A percentile compares a stretch with the other conserved stretches of the same genome.
Conservation (phyloP, 208 protist genomes). For the Wallacemonas rigidus region DNA sequence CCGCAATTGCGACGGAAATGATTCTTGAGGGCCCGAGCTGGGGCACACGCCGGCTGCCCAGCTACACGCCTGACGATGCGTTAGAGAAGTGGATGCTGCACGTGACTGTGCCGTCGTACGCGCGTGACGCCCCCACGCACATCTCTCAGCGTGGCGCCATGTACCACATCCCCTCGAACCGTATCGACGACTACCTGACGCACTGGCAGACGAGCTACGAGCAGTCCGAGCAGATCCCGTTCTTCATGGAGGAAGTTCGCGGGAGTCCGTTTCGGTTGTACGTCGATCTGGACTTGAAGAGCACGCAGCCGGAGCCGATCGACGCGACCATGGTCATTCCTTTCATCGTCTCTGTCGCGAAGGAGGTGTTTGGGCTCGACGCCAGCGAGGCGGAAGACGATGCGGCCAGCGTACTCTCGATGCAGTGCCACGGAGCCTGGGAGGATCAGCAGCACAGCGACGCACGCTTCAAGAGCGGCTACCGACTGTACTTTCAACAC, state of each 20-base stretch:
- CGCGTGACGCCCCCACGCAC: slow-evolving; percentile 17
- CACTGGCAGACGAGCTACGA: slow-evolving; percentile 11
- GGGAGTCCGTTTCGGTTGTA: slow-evolving; percentile 20
- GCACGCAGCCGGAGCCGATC: slow-evolving; percentile 8
- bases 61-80: slow-evolving; percentile 16
- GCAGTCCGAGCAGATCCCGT: background rate
- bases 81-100: slow-evolving; percentile 22
- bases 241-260: slow-evolving; percentile 23
- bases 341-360: background rate
- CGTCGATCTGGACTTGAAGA: slow-evolving; percentile 17
- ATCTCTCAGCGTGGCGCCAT: slow-evolving; percentile 20
- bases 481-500: slow-evolving; percentile 20
- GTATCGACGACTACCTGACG: slow-evolving; percentile 14
- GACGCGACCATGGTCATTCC: slow-evolving; percentile 2
- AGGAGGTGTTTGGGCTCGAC: background rate
- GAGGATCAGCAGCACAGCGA: background rate
- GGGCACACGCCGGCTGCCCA: background rate
- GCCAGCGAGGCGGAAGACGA: background rate
- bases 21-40: slow-evolving; percentile 10
- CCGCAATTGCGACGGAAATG: background rate
- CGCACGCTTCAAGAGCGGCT: slow-evolving; percentile 16
- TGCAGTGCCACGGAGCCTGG: slow-evolving; percentile 12
- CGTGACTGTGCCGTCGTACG: slow-evolving; percentile 5
- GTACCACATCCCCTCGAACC: slow-evolving; percentile 21
- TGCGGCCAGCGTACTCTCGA: background rate